Base-by-base conservation (phyloP, 163 green algal genomes). In the Volvox carteri region DNA sequence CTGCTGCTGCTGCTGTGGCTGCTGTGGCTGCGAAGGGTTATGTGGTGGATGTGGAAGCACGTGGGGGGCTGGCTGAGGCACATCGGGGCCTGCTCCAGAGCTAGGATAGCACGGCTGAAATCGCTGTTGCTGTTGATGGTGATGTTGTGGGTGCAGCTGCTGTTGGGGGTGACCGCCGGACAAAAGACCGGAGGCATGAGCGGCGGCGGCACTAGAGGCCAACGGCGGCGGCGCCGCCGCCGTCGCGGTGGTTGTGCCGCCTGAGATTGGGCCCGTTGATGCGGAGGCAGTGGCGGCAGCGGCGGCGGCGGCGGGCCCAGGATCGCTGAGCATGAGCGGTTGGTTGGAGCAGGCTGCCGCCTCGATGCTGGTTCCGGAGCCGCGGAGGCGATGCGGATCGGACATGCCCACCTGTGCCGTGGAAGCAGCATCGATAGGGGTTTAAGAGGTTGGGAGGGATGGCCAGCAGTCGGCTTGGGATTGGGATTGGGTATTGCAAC, bases 341-440 rank as follows among this genome's bases (percentile, higher is more conserved):
- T 79, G 46, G 33, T 73, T 73, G 44, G 33, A 58, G 23, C 3
- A n/a, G 21, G 68, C 37, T 23, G 68, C 83, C 8, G 37, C 37
- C n/a, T 88, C 83, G 9, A 88, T 48, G 83, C 68, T 83, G 68
- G 83, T 88, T 44, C 81, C 83, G 67, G 68, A 83, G 83, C 83
- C 68, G 37, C 50, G 48, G 9, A 88, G 83, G 19, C 58, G 37
- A 37, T 88, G 83, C 50, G 83, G 83, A 25, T 88, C 83, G 4
- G 83, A 88, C 68, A 81, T 46, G 50, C 48, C 68, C 68, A 88
- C 68, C 83, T 88, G 68, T 11, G 14, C 23, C 7, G 12, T 12
- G 30, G 7, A 74, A n/a, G n/a, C n/a, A n/a, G n/a, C n/a, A n/a
- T n/a, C n/a, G n/a, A n/a, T n/a, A n/a, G n/a, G n/a, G n/a, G n/a